Percentiles rank a stretch among this genome's conserved stretches.
Evolutionary conservation across 257 asterid species (phyloP).

Genomic region (Nicotiana undulata): DNA sequence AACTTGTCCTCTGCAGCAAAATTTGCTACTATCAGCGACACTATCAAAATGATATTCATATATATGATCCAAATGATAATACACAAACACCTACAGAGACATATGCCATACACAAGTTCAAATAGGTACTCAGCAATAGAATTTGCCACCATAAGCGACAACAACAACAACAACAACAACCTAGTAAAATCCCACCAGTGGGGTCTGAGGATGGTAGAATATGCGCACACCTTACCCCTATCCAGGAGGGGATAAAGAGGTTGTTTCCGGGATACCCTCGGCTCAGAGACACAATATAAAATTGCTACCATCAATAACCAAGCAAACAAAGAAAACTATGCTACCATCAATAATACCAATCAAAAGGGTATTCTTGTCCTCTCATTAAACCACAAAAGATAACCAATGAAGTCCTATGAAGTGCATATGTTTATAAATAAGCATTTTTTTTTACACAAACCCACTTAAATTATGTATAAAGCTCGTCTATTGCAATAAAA

Average conservation of each 20-base stretch:
- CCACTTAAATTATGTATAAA: background rate
- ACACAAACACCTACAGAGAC: constrained; percentile 1
- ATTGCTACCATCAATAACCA: background rate
- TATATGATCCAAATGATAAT: background rate
- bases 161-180: too few relatives aligned
- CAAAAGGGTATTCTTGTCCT: background rate
- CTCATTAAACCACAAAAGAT: background rate
- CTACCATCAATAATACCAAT: background rate
- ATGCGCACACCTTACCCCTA: too few relatives aligned
- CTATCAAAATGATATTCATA: constrained; percentile 1
- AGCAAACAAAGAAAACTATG: background rate
- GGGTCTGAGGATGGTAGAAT: too few relatives aligned
- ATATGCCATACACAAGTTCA: background rate
- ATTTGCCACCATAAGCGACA: background rate
- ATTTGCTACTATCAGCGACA: background rate
- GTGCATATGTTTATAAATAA: background rate
- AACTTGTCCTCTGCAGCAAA: constrained; percentile 34
- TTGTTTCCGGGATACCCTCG: too few relatives aligned
- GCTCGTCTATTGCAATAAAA: background rate
- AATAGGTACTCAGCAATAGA: background rate
- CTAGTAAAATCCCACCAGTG: too few relatives aligned
- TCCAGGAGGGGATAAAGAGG: too few relatives aligned
- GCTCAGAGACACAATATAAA: background rate
- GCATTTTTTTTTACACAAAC: background rate
- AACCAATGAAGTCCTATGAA: background rate